Base-by-base conservation (phyloP, 768 basidiomycete genomes). In the Rickenella mellea region DNA sequence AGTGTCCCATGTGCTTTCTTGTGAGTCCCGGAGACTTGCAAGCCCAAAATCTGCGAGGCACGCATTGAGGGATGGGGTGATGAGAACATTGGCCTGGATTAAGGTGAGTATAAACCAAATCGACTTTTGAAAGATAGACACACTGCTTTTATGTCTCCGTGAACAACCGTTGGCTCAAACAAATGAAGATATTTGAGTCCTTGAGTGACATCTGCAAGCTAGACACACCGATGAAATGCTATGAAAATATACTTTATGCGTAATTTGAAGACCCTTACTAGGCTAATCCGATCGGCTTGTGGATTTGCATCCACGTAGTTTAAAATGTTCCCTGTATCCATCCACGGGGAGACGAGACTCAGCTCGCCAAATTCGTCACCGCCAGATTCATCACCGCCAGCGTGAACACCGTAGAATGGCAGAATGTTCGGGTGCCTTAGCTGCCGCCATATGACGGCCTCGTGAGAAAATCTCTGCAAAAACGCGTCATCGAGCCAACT, bases 341-440 rank as follows among this genome's bases (percentile, higher is more conserved):
- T 33, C 52, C 52, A n/a, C 43, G 43, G 12, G 41, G 48, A 28
- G 9, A 42, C 24, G 9, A 42, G 30, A 21, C 17, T 11, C 14
- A 35, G 8, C 14, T 35, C 15, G 6, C 15, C 32, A n/a, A 35
- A 35, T n/a, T 35, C 32, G 22, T 35, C 32, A n/a, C n/a, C n/a
- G n/a, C n/a, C n/a, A n/a, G n/a, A n/a, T n/a, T n/a, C n/a, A n/a
- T n/a, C n/a, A n/a, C n/a, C n/a, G n/a, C n/a, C n/a, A n/a, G 32
- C 22, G 32, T 21, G 22, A 22, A 42, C 35, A 41, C 30, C 49
- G 19, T 42, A 51, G 32, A 51, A 51, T 11, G 52, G 52, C 19
- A 53, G 39, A 6, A 53, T 17, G 39, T 53, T 53, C 20, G 50
- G 52, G 31, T 53, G 52, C 7, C 43, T 48, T 15, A 53, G 42